Evolutionary conservation across 2,329 filamentous ascomycete genomes (phyloP).

Genomic region (Onygenales sp.): DNA sequence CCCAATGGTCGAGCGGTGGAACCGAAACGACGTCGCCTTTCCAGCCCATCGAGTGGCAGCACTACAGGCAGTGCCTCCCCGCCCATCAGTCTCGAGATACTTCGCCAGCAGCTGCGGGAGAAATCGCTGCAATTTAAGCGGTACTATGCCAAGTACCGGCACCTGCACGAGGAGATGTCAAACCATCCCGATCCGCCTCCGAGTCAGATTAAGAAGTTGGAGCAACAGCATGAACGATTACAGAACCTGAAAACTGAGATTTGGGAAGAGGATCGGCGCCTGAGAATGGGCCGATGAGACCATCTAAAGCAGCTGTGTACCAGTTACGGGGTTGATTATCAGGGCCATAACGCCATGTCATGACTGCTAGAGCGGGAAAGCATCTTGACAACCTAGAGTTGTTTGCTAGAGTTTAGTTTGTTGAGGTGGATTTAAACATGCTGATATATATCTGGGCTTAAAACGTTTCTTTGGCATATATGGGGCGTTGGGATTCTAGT

Average conservation of each 20-base stretch:
- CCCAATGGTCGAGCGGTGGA: slow-evolving; percentile 28
- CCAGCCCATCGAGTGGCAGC: slow-evolving; percentile 31
- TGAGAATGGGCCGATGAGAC: slow-evolving; percentile 14
- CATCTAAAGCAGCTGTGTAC: no score
- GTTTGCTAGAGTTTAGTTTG: no score
- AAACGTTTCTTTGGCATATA: no score
- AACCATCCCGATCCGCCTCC: slow-evolving; percentile 33
- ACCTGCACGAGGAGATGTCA: slow-evolving; percentile 42
- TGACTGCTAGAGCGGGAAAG: no score
- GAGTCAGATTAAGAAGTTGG: slow-evolving; percentile 43
- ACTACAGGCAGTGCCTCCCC: slow-evolving; percentile 32
- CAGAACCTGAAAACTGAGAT: slow-evolving; percentile 52
- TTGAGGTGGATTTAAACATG: no score
- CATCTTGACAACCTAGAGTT: no score
- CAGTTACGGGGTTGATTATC: no score
- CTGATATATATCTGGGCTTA: no score
- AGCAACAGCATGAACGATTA: slow-evolving; percentile 44
- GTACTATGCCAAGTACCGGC: slow-evolving; percentile 49
- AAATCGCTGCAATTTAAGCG: slow-evolving; percentile 43
- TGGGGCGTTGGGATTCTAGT: no score
- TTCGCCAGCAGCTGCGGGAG: slow-evolving; percentile 29
- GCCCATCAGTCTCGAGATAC: slow-evolving; percentile 25
- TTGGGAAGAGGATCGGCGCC: slow-evolving; percentile 33
- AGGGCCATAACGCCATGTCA: no score
- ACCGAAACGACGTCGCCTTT: slow-evolving; percentile 30